Evolutionary conservation across 148 eudicot species (phyloP).

Genomic region (Chenopodium formosanum): DNA sequence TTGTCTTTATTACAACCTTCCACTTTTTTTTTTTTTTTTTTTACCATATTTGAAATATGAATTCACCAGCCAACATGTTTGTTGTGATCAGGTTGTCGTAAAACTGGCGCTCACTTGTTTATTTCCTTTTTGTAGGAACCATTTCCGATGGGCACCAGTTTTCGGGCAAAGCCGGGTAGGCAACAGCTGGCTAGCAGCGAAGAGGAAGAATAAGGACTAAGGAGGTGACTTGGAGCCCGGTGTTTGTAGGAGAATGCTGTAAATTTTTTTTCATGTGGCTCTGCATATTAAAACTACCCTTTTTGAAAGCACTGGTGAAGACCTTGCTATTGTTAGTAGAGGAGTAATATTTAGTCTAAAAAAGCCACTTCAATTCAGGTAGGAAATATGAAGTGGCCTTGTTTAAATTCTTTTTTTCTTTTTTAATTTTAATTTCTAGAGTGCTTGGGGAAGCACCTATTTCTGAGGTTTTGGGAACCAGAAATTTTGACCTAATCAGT

Average conservation of each 20-base stretch:
- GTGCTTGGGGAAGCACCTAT: slow-evolving; percentile 21
- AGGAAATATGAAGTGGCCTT: slow-evolving; percentile 25
- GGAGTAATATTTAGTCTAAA: slow-evolving; percentile 16
- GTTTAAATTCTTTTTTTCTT: slow-evolving; percentile 18
- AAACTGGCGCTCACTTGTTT: neutral
- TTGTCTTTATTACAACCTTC: neutral
- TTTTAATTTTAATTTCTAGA: neutral
- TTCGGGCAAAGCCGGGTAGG: slow-evolving; percentile 45
- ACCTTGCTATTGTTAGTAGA: slow-evolving; percentile 24
- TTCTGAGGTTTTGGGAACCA: slow-evolving; percentile 24
- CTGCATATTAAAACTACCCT: slow-evolving; percentile 14
- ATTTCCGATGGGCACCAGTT: slow-evolving; percentile 52
- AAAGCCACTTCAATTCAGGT: slow-evolving; percentile 24
- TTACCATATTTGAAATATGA: too few relatives aligned
- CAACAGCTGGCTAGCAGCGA: slow-evolving; percentile 28
- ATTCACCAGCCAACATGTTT: neutral
- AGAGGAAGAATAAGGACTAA: slow-evolving; percentile 28
- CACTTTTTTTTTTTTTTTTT: too few relatives aligned
- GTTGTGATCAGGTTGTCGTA: neutral
- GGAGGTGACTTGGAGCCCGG: neutral
- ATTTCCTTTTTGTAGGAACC: slow-evolving; percentile 48
- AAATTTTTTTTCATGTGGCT: slow-evolving; percentile 21
- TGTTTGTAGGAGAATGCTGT: slow-evolving; percentile 17
- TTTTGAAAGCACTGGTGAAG: slow-evolving; percentile 21
- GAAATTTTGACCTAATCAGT: slow-evolving; percentile 36